A percentile compares a stretch with the other conserved stretches of the same genome.
Conservation (phyloP, 1,284 basidiomycete species). For the Cryptococcus hybrid region DNA sequence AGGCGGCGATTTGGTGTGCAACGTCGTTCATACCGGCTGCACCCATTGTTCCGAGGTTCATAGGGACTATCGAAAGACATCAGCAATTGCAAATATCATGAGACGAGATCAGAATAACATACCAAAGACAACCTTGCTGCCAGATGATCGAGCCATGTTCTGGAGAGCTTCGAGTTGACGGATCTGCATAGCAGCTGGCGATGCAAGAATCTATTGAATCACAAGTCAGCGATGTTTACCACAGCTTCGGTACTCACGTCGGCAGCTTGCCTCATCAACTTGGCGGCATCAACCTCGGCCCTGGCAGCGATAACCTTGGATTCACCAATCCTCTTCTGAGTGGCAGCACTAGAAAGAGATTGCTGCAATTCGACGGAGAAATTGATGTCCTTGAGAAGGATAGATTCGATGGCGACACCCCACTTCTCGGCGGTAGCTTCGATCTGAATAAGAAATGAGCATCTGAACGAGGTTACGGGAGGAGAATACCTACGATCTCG, state of each 20-base stretch:
- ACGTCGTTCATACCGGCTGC: constrained; percentile 32
- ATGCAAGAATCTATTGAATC: constrained; percentile 71
- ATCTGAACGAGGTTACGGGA: neutral
- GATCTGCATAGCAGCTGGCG: constrained; percentile 95
- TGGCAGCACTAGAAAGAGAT: constrained; percentile 86
- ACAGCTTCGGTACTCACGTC: constrained; percentile 27
- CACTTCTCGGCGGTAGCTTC: constrained; percentile 67
- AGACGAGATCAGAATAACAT: constrained; percentile 5
- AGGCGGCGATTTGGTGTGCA: constrained; percentile 40
- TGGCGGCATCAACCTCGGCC: constrained; percentile 91
- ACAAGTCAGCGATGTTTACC: neutral
- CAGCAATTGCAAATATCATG: neutral
- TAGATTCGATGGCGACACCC: constrained; percentile 93
- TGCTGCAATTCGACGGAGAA: constrained; percentile 90
- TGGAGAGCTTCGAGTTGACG: constrained; percentile 86
- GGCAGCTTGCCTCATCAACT: constrained; percentile 74
- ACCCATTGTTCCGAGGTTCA: constrained; percentile 49
- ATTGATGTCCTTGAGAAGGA: constrained; percentile 72
- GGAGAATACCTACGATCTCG: constrained; percentile 67
- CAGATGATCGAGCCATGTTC: constrained; percentile 67
- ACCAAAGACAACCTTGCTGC: constrained; percentile 84
- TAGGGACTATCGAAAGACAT: constrained; percentile 29
- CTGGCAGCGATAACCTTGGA: constrained; percentile 90
- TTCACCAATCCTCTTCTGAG: constrained; percentile 88
- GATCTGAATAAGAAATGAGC: constrained; percentile 29